A percentile compares a stretch with the other conserved stretches of the same genome.
phyloP scores from a whole-genome alignment of 441 rosid species.

The Francoa sonchifolia region DNA sequence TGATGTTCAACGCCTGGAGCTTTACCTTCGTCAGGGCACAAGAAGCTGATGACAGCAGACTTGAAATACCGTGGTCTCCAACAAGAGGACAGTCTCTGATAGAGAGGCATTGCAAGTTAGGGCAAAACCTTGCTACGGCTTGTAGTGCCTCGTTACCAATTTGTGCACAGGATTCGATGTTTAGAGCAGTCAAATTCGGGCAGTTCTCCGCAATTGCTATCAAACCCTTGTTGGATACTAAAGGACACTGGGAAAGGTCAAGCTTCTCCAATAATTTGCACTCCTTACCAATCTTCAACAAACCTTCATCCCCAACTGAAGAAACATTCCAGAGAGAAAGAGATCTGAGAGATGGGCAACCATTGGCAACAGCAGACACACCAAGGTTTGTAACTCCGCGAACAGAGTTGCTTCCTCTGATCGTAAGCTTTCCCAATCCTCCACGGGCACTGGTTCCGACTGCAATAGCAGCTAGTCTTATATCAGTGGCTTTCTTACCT shows the following conservation, averaged over 20 bases:
- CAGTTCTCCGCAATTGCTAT: slow-evolving; percentile 61
- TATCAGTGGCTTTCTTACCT: slow-evolving; percentile 77
- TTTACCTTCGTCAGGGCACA: slow-evolving; percentile 47
- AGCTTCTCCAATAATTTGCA: slow-evolving; percentile 70
- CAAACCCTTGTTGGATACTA: slow-evolving; percentile 54
- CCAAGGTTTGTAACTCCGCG: slow-evolving; percentile 63
- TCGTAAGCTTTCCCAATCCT: slow-evolving; percentile 75
- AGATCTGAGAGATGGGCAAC: slow-evolving; percentile 68
- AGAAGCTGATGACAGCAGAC: slow-evolving; percentile 55
- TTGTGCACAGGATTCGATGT: slow-evolving; percentile 52
- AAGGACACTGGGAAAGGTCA: slow-evolving; percentile 72
- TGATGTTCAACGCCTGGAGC: slow-evolving; percentile 74
- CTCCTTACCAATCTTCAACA: slow-evolving; percentile 51
- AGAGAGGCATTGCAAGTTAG: slow-evolving; percentile 46
- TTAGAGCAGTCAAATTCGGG: slow-evolving; percentile 46
- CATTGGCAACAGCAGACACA: slow-evolving; percentile 50
- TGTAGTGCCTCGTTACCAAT: slow-evolving; percentile 74
- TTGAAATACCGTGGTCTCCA: slow-evolving; percentile 79
- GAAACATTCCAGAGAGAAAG: slow-evolving; percentile 80
- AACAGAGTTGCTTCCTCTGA: slow-evolving; percentile 48
- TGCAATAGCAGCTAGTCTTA: slow-evolving; percentile 77
- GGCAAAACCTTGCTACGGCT: slow-evolving; percentile 62
- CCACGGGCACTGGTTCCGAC: slow-evolving; percentile 66
- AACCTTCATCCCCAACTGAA: slow-evolving; percentile 50
- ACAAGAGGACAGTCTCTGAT: slow-evolving; percentile 87